Conservation (phyloP, 2,329 filamentous ascomycete genomes). For the Alternaria gansuensis region DNA sequence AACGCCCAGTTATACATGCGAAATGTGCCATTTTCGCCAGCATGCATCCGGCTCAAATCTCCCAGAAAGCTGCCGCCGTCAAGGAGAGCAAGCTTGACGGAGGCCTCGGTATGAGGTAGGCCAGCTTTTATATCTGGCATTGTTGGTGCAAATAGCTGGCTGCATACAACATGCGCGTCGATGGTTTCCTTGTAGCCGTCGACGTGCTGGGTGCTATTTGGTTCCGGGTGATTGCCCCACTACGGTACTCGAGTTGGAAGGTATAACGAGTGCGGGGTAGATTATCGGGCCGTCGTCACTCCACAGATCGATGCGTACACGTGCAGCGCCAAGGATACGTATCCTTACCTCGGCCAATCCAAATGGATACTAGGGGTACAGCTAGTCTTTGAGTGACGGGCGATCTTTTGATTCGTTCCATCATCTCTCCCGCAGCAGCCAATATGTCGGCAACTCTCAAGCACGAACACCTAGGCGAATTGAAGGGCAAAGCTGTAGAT, state of each 20-base stretch:
- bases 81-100: conserved; percentile 39
- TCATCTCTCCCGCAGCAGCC: not conserved
- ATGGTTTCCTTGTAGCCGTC: not conserved
- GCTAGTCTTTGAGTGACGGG: not conserved
- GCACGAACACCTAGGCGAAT: conserved; percentile 36
- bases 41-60: conserved; percentile 41
- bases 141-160: not conserved
- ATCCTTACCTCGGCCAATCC: not conserved
- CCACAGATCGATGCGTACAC: not conserved
- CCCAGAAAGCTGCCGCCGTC: conserved; percentile 49
- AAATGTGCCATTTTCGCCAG: conserved; percentile 38
- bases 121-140: not conserved
- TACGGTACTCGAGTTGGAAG: conserved; percentile 5
- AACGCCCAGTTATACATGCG: conserved; percentile 52
- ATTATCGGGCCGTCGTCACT: not conserved
- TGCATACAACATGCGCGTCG: not conserved
- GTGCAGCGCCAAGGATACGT: not conserved
- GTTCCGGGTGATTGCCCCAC: conserved; percentile 16
- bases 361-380: not conserved
- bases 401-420: conserved; percentile 2
- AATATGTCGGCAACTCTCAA: conserved; percentile 35
- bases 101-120: conserved; percentile 31
- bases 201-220: not conserved
- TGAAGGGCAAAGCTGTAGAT: conserved; percentile 37
- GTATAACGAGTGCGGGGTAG: conserved; percentile 18